Conservation (phyloP, 306 rosid genomes). For the Corylus americana region DNA sequence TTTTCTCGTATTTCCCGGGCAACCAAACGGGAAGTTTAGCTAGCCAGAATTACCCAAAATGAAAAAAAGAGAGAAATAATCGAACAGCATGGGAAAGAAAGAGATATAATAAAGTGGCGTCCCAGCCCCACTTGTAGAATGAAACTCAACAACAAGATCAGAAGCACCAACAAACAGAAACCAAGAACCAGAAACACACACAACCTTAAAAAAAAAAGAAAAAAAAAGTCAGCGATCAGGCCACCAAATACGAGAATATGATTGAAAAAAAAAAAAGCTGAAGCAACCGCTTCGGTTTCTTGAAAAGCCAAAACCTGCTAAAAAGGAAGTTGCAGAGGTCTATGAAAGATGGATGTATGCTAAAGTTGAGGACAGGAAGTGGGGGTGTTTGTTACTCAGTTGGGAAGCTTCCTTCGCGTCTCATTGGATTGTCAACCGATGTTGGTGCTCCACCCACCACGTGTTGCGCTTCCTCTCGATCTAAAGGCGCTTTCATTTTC, state of each 20-base stretch:
- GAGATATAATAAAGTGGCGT: background rate
- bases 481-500: background rate
- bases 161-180: constrained; percentile 17
- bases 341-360: background rate
- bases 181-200: constrained; percentile 10
- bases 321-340: background rate
- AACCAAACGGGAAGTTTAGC: background rate
- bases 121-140: constrained; percentile 23
- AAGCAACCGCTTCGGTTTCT: background rate
- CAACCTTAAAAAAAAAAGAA: background rate
- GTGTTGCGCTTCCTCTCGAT: constrained; percentile 24
- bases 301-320: constrained; percentile 2
- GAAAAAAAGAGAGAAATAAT: background rate
- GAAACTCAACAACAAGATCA: constrained; percentile 16
- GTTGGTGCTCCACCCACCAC: constrained; percentile 73
- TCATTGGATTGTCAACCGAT: constrained; percentile 31
- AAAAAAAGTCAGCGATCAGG: background rate
- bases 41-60: background rate
- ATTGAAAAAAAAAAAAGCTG: background rate
- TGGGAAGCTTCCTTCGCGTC: constrained; percentile 10
- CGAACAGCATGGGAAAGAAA: background rate
- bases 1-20: background rate
- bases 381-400: constrained; percentile 17
- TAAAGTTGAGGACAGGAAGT: constrained; percentile 21
- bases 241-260: background rate